Conservation (phyloP, 345 rosid genomes). For the Eucalyptus rudis region DNA sequence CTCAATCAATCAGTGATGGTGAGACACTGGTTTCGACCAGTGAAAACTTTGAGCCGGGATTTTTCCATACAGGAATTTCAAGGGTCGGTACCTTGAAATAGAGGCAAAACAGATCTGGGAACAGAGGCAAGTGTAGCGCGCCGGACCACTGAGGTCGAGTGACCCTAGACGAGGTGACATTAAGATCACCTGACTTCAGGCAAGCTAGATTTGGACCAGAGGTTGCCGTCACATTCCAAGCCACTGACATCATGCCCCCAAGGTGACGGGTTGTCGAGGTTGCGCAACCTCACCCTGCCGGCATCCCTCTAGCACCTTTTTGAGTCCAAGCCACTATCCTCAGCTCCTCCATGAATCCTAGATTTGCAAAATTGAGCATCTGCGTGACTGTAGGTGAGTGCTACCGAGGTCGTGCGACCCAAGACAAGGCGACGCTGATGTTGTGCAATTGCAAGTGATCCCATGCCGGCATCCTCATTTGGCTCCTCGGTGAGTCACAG, state of each 20-base stretch:
- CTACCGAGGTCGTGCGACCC: not conserved
- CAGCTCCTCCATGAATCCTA: not conserved
- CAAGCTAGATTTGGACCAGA: not conserved
- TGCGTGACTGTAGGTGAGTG: not conserved
- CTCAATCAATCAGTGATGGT: not conserved
- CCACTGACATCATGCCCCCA: not conserved
- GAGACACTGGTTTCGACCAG: not conserved
- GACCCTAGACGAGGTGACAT: not conserved
- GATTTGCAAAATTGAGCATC: not conserved
- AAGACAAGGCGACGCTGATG: not conserved
- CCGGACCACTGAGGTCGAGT: not conserved
- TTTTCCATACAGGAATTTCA: constrained; percentile 7
- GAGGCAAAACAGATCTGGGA: constrained; percentile 16
- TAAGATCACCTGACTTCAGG: not conserved
- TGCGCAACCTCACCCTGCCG: not conserved
- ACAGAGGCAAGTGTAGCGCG: not conserved
- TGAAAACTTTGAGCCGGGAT: constrained; percentile 7
- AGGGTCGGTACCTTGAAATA: constrained; percentile 12
- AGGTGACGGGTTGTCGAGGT: not conserved
- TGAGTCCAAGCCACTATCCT: not conserved
- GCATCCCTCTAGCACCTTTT: not conserved
- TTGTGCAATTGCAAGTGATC: not conserved
- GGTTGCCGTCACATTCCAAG: not conserved
- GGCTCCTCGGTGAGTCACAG: not conserved
- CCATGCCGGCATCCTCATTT: not conserved